Evolutionary conservation across 2,329 filamentous ascomycete species (phyloP).

Genomic region (Aspergillus ustus): DNA sequence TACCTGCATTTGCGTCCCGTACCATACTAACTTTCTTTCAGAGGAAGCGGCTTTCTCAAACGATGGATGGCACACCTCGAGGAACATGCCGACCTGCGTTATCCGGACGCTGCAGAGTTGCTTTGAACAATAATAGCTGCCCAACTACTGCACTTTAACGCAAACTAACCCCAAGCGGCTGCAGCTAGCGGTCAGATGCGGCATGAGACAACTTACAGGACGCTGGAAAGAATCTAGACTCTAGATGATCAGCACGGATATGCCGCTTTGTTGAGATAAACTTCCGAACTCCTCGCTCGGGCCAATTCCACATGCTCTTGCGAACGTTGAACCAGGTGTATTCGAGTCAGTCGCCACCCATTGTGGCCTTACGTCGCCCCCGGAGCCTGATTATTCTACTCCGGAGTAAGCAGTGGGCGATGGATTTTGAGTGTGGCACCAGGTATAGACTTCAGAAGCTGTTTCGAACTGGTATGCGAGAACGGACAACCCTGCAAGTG

Average conservation of each 20-base stretch:
- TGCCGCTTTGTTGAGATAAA: constrained; percentile 1
- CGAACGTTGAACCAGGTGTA: background rate
- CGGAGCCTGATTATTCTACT: background rate
- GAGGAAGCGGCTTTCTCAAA: constrained; percentile 83
- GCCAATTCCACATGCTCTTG: background rate
- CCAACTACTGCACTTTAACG: constrained; percentile 3
- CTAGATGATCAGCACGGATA: background rate
- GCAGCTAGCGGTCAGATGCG: background rate
- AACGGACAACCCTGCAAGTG: background rate
- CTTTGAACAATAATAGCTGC: constrained; percentile 26
- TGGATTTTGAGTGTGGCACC: background rate
- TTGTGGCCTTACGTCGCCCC: background rate
- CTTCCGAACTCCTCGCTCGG: background rate
- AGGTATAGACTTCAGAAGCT: background rate
- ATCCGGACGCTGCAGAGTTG: constrained; percentile 66
- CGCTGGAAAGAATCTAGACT: background rate
- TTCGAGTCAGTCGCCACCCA: background rate
- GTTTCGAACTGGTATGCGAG: background rate
- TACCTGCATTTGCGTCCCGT: background rate
- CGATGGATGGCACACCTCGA: constrained; percentile 91
- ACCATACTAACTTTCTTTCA: constrained; percentile 43
- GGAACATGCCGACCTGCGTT: constrained; percentile 85
- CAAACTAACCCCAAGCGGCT: background rate
- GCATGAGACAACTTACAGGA: background rate
- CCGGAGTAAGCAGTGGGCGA: background rate